A percentile compares a stretch with the other conserved stretches of the same genome.
phyloP scores from a whole-genome alignment of 164 flowering plant species.

The Nelumbo lutea region DNA sequence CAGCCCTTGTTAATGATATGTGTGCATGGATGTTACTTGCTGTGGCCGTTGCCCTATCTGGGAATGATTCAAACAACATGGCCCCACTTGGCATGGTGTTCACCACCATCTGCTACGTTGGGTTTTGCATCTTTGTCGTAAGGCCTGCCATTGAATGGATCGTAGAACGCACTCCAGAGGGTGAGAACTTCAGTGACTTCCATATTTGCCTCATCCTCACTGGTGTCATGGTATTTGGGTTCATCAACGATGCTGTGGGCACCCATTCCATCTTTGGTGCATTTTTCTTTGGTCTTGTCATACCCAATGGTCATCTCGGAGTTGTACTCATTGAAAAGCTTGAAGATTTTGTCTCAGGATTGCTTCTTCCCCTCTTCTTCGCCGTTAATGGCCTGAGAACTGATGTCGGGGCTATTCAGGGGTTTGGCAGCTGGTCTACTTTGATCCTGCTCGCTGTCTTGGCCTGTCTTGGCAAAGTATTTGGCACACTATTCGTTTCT shows the following conservation, averaged over 20 bases:
- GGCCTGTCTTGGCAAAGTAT: background rate
- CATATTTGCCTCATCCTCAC: slow-evolving; percentile 13
- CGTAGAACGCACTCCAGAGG: slow-evolving; percentile 3
- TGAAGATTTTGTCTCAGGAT: slow-evolving; percentile 15
- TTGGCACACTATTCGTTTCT: background rate
- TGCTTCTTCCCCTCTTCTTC: slow-evolving; percentile 18
- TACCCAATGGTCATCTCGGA: slow-evolving; percentile 17
- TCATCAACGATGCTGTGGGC: slow-evolving; percentile 17
- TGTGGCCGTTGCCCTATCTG: slow-evolving; percentile 17
- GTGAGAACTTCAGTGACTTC: slow-evolving; percentile 8
- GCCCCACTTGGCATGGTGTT: slow-evolving; percentile 10
- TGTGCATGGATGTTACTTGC: slow-evolving; percentile 22
- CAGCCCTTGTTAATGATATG: slow-evolving; percentile 20
- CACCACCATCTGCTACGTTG: slow-evolving; percentile 1
- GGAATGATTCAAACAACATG: background rate
- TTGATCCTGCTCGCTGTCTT: background rate
- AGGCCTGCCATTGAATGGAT: slow-evolving; percentile 9
- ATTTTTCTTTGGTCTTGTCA: slow-evolving; percentile 20
- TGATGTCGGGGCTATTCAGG: background rate
- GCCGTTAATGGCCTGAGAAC: slow-evolving; percentile 17
- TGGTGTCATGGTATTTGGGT: slow-evolving; percentile 9
- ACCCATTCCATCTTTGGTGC: slow-evolving; percentile 18
- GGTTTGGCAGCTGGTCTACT: background rate
- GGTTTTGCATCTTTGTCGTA: slow-evolving; percentile 1
- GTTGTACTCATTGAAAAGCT: slow-evolving; percentile 2